These are phyloP conservation scores for Phialophora verrucosa DNA, from an alignment of 2,329 filamentous ascomycete genomes.

Conservation along the genomic window DNA sequence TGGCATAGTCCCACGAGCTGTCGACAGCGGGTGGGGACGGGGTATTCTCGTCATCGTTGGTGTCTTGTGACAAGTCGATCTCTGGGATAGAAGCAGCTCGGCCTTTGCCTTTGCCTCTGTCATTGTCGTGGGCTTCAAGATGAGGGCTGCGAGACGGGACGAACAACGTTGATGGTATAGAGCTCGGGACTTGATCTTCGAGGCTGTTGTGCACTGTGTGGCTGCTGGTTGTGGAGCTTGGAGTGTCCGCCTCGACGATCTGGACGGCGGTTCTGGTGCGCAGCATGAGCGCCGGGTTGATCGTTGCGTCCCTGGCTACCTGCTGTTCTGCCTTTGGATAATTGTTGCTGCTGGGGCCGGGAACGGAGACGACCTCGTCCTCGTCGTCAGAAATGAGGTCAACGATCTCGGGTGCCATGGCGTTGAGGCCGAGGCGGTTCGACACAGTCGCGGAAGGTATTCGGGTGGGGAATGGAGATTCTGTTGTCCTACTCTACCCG, in stretches of 20 bases:
- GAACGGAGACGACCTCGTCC: neutral
- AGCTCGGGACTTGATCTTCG: neutral
- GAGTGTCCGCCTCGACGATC: neutral
- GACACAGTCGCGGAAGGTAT: neutral
- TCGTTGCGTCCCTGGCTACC: neutral
- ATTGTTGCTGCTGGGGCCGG: neutral
- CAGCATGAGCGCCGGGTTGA: neutral
- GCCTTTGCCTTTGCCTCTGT: conserved; percentile 17
- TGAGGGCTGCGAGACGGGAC: neutral
- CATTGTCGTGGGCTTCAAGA: neutral
- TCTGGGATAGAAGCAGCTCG: conserved; percentile 15
- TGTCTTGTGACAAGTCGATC: conserved; percentile 25
- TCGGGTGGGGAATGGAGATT: neutral
- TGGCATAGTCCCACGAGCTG: neutral
- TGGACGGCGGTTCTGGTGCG: neutral
- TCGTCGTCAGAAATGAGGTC: conserved; percentile 18
- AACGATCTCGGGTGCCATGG: conserved; percentile 15
- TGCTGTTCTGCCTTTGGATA: neutral
- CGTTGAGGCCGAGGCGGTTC: neutral
- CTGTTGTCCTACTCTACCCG: neutral
- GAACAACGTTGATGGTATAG: neutral
- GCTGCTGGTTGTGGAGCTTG: conserved; percentile 8
- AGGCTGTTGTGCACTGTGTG: conserved; percentile 9
- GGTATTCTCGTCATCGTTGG: conserved; percentile 1
- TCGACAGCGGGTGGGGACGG: neutral